A percentile compares a stretch with the other conserved stretches of the same genome.
phyloP scores from a whole-genome alignment of 805 yeast genomes.

The Yarrowia sp. region DNA sequence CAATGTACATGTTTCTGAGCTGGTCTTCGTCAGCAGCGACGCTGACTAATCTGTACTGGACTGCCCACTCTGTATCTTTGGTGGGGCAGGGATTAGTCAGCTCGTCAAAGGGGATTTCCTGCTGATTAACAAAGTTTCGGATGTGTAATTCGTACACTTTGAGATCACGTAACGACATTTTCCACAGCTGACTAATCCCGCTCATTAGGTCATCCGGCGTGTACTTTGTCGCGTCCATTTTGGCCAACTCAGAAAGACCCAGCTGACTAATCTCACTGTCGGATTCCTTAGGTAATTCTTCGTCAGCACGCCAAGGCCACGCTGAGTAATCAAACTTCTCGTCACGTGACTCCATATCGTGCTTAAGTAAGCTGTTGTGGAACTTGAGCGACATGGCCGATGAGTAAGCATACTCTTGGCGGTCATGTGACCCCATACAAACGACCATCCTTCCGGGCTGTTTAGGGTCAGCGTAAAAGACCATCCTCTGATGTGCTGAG shows the following conservation, averaged over 20 bases:
- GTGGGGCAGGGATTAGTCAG: slow-evolving; percentile 7
- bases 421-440: slow-evolving; percentile 5
- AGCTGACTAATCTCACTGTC: not conserved
- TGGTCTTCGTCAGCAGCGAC: not conserved
- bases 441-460: slow-evolving; percentile 17
- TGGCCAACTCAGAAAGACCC: not conserved
- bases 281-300: not conserved
- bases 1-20: not conserved
- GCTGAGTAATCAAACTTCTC: not conserved
- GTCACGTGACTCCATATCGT: not conserved
- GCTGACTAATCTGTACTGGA: slow-evolving; percentile 14
- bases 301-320: slow-evolving; percentile 18
- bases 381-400: slow-evolving; percentile 7
- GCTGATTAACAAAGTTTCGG: slow-evolving; percentile 18
- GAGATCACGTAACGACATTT: not conserved
- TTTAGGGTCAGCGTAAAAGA: slow-evolving; percentile 7
- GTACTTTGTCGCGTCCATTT: not conserved
- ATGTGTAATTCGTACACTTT: not conserved
- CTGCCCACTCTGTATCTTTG: slow-evolving; percentile 11
- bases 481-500: slow-evolving; percentile 4
- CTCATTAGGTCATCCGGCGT: not conserved
- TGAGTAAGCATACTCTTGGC: not conserved
- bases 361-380: slow-evolving; percentile 1
- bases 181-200: not conserved
- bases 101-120: not conserved